phyloP scores from a whole-genome alignment of 192 early-diverging fungal genomes.

The Dispira parvispora region DNA sequence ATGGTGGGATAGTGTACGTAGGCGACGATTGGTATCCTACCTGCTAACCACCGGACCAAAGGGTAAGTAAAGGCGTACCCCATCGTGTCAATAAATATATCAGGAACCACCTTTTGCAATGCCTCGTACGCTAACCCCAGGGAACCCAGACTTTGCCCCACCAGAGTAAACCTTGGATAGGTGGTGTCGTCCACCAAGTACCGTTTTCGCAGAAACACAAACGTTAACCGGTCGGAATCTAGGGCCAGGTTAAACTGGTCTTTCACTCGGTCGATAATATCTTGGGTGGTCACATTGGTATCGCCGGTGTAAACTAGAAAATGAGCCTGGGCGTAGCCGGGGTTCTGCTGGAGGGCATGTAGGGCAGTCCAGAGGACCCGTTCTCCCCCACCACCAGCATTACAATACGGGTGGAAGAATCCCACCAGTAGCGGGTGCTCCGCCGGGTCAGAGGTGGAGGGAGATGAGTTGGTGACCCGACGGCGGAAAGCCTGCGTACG shows the following conservation, averaged over 20 bases:
- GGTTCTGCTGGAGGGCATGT: constrained; percentile 49
- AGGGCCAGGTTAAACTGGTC: constrained; percentile 56
- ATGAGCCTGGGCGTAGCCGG: constrained; percentile 35
- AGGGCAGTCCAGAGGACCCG: constrained; percentile 89
- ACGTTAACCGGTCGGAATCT: constrained; percentile 29
- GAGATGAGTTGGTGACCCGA: background rate
- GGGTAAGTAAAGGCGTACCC: constrained; percentile 94
- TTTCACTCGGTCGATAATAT: constrained; percentile 31
- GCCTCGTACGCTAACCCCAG: constrained; percentile 60
- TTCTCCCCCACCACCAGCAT: constrained; percentile 90
- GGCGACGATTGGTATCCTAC: constrained; percentile 43
- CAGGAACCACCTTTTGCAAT: constrained; percentile 41
- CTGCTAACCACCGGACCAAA: constrained; percentile 38
- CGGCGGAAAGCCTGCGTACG: background rate
- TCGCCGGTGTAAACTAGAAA: constrained; percentile 76
- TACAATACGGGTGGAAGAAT: constrained; percentile 93
- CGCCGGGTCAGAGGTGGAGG: background rate
- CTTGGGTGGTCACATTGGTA: constrained; percentile 24
- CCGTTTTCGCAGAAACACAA: constrained; percentile 48
- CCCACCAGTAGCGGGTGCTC: constrained; percentile 35
- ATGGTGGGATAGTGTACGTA: constrained; percentile 97
- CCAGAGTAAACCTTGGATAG: constrained; percentile 67
- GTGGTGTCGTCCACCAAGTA: constrained; percentile 46
- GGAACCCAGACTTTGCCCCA: constrained; percentile 77
- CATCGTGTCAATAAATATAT: constrained; percentile 82